Conservation (phyloP, 2,329 filamentous ascomycete genomes). For the Pseudocercospora musae region DNA sequence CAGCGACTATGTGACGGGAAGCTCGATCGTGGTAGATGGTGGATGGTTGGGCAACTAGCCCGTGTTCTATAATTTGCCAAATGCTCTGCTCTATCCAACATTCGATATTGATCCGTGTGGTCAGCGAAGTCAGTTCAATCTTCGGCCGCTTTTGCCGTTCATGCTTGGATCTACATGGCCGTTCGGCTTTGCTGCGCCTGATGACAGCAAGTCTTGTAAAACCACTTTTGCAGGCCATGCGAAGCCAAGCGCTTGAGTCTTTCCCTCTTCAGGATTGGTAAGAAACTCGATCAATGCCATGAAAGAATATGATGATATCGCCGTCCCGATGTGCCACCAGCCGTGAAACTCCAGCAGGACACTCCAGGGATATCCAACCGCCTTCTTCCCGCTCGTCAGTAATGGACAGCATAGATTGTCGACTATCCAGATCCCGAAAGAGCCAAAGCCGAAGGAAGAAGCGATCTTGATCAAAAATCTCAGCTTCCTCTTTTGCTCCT, state of each 20-base stretch:
- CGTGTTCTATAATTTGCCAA: not conserved
- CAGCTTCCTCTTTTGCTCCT: conserved; percentile 38
- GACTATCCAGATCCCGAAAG: conserved; percentile 73
- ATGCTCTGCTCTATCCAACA: not conserved
- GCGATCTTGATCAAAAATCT: conserved; percentile 34
- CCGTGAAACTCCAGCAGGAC: conserved; percentile 69
- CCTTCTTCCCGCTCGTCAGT: conserved; percentile 62
- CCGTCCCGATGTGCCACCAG: conserved; percentile 78
- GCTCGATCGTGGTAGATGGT: conserved; percentile 78
- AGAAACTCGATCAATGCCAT: conserved; percentile 30
- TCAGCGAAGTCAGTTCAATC: not conserved
- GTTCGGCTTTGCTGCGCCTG: not conserved
- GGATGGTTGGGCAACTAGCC: conserved; percentile 50
- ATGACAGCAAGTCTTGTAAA: conserved; percentile 13
- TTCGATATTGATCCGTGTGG: not conserved
- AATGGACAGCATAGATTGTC: conserved; percentile 74
- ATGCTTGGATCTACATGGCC: not conserved
- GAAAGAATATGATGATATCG: conserved; percentile 24
- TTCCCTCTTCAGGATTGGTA: conserved; percentile 14
- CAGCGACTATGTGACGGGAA: conserved; percentile 75
- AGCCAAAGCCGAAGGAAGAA: conserved; percentile 35
- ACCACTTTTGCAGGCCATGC: conserved; percentile 25
- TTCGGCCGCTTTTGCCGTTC: not conserved
- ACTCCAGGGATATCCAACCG: conserved; percentile 73
- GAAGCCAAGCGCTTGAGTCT: conserved; percentile 21